A percentile compares a stretch with the other conserved stretches of the same genome.
Conservation (phyloP, 2,329 filamentous ascomycete species). For the Aspergillus sp. region DNA sequence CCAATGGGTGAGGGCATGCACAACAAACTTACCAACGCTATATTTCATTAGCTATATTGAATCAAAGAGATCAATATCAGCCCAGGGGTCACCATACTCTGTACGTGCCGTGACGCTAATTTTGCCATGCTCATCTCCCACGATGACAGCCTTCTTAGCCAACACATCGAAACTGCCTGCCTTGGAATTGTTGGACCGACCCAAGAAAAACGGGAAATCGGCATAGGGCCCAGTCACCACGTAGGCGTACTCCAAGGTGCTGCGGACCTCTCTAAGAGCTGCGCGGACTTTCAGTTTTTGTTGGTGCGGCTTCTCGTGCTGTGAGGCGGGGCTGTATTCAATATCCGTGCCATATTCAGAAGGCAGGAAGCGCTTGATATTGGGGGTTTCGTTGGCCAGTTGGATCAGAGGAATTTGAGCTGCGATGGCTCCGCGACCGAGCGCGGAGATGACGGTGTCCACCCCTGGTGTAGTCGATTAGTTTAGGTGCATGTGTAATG, state of each 20-base stretch:
- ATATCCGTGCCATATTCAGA: constrained; percentile 69
- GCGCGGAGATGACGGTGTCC: constrained; percentile 66
- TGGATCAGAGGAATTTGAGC: constrained; percentile 63
- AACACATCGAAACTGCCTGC: constrained; percentile 62
- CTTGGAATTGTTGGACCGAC: constrained; percentile 35
- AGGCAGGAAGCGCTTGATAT: constrained; percentile 65
- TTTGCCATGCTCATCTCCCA: constrained; percentile 62
- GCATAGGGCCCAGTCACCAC: constrained; percentile 70
- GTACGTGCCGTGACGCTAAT: constrained; percentile 71
- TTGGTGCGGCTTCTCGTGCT: constrained; percentile 67
- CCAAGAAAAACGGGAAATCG: constrained; percentile 58
- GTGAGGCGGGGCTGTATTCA: constrained; percentile 61
- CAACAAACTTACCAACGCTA: constrained; percentile 67
- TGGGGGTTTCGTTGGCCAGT: constrained; percentile 56
- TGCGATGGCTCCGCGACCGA: constrained; percentile 64
- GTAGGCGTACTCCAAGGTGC: constrained; percentile 63
- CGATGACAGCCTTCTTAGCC: constrained; percentile 59
- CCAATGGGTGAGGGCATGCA: constrained; percentile 62
- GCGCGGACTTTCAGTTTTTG: constrained; percentile 68
- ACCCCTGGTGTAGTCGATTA: constrained; percentile 43
- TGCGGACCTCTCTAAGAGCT: constrained; percentile 55
- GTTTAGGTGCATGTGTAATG: not conserved
- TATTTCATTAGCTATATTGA: not conserved
- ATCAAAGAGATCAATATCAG: not conserved
- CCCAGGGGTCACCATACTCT: constrained; percentile 56